Evolutionary conservation across 179 eudicot species (phyloP), one percentile per base, ranked within the genome.

Genomic region (Drosera spatulata): DNA sequence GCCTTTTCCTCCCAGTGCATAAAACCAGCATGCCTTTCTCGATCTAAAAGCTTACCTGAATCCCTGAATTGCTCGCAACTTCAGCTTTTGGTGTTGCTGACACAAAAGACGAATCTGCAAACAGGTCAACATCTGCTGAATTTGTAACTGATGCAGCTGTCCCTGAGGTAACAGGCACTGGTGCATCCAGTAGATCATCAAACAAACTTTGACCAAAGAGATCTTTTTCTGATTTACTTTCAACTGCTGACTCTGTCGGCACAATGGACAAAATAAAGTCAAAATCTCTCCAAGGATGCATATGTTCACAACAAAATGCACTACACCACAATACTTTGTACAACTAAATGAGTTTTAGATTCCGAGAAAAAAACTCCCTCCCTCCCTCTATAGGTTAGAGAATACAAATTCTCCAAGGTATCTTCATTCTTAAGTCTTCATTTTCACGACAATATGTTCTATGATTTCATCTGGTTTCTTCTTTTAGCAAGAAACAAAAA

Each of bases 71-170:
- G 51, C 56, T 79, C 63, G 66, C 84, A 10, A 64, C 63, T 71
- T 77, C 75, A 51, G 62, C 69, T 65, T 70, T 61, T 41, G 90
- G 72, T 44, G 81, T 64, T 41, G 94, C 97, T 65, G 99, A 86
- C 71, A 94, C 90, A 76, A 84, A 94, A 71, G 73, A 70, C 53
- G 95, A 88, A 83, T 90, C 99, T 64, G 95, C 97, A 83, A 94
- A 94, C 60, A 90, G 76, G 81, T 90, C 97, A 70, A 77, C 91
- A 61, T 80, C 88, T 63, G 86, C 65, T 43, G 82, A 58, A 66
- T 75, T 80, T 67, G 69, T 79, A 65, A 61, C 62, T 41, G 64
- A 65, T 51, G 59, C 45, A 61, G 81, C 62, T 48, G 66, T 77
- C 55, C 73, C 76, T 40, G 75, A 55, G 55, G 99, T 77, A 73